Evolutionary conservation across 1,139 yeast species (phyloP).

Genomic region (Sugiyamaella neomexicana): DNA sequence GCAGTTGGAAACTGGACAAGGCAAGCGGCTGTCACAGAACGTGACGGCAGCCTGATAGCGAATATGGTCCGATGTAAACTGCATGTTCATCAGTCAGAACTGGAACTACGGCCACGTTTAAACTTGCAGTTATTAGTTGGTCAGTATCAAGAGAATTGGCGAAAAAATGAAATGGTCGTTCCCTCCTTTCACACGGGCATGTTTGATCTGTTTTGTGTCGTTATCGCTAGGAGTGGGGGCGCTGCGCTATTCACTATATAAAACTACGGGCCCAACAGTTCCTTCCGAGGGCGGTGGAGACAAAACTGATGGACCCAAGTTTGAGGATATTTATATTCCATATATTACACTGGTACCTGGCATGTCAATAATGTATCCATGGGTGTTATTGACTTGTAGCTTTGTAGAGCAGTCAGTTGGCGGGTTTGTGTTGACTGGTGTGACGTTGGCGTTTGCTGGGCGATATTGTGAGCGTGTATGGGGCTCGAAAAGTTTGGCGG

Average conservation of each 20-base stretch:
- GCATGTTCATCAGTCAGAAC: too few relatives aligned
- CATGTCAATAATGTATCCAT: conserved; percentile 60
- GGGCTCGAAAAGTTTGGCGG: conserved; percentile 61
- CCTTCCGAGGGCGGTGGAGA: not conserved
- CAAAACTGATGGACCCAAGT: not conserved
- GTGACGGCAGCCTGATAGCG: not conserved
- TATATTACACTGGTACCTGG: conserved; percentile 70
- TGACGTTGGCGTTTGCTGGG: conserved; percentile 56
- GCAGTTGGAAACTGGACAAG: too few relatives aligned
- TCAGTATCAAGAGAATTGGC: not conserved
- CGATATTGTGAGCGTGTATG: conserved; percentile 53
- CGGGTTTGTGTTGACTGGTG: conserved; percentile 51
- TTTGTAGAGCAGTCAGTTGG: conserved; percentile 66
- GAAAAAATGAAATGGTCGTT: conserved; percentile 27
- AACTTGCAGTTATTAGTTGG: too few relatives aligned
- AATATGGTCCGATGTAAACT: not conserved
- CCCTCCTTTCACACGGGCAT: conserved; percentile 47
- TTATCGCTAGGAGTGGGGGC: conserved; percentile 38
- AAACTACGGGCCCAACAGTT: conserved; percentile 3
- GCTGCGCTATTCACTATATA: conserved; percentile 31
- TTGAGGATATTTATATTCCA: conserved; percentile 51
- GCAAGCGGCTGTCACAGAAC: not conserved
- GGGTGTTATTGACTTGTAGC: conserved; percentile 72
- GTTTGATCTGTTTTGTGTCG: conserved; percentile 37
- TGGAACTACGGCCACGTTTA: too few relatives aligned